phyloP scores from a whole-genome alignment of 148 eudicot species.

The Gaultheria prostrata region DNA sequence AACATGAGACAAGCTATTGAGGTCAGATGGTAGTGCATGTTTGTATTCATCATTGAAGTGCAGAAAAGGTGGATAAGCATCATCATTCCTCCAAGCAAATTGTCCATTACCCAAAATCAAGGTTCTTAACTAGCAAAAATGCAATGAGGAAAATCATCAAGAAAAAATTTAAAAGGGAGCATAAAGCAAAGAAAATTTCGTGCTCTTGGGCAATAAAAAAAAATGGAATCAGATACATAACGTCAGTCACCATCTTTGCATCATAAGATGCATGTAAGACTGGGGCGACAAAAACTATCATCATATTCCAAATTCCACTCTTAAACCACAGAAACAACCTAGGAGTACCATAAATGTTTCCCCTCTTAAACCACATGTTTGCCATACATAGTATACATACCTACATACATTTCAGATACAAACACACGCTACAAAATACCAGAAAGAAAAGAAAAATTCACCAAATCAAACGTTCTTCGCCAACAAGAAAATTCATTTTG shows the following conservation, averaged over 20 bases:
- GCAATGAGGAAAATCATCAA: too few species aligned
- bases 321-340: background rate
- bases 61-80: slow-evolving; percentile 29
- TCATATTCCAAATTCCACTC: slow-evolving; percentile 19
- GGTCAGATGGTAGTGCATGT: slow-evolving; percentile 45
- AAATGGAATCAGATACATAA: slow-evolving; percentile 24
- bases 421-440: background rate
- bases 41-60: slow-evolving; percentile 25
- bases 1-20: background rate
- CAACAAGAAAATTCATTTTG: background rate
- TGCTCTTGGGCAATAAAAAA: background rate
- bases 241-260: slow-evolving; percentile 27
- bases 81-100: slow-evolving; percentile 20
- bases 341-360: background rate
- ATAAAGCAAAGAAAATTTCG: background rate
- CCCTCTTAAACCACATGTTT: too few species aligned
- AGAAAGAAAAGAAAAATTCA: background rate
- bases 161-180: too few species aligned
- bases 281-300: slow-evolving; percentile 34
- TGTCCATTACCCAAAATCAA: slow-evolving; percentile 11
- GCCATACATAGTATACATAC: too few species aligned
- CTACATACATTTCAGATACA: background rate
- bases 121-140: background rate
- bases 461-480: background rate
- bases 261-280: slow-evolving; percentile 26